Evolutionary conservation across 2,329 filamentous ascomycete genomes (phyloP), one percentile per base, ranked within the genome.

Genomic region (Didymella exigua): DNA sequence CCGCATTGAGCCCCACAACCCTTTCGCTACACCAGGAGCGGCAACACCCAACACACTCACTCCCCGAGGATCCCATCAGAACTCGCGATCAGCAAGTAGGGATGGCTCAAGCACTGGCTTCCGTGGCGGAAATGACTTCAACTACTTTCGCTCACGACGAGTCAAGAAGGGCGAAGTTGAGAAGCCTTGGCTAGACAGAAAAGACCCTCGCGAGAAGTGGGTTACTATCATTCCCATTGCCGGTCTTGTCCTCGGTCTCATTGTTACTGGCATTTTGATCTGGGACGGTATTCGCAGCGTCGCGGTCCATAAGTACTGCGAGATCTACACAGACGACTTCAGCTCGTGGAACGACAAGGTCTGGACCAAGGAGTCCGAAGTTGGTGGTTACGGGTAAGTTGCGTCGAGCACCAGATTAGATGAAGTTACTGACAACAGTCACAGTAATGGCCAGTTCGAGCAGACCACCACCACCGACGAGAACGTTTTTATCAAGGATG

Each of bases 121-220:
- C 38, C 54, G 58, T 7, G 43, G 50, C 16, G 43, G 31, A 33
- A 55, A 60, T 19, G 53, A 42, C 13, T 46, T 50, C 16, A 56
- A 50, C 13, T 68, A 88, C 76, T 93, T 93, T 70, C 87, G 87
- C 74, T 92, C 89, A 16, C 81, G 89, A 54, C 80, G 89, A 57
- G 83, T 93, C 29, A 84, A 82, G 70, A 90, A 91, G 71, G 89
- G 85, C 36, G 84, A 90, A 43, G 75, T 90, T 3, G 87, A 91
- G 71, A 88, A 90, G 76, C 89, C 90, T 11, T 95, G 91, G 91
- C 76, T 89, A 33, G 76, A 83, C n/a, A 87, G 86, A 70, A 86
- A 80, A 53, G 88, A 93, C 62, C 87, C 88, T 11, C 89, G 86
- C 72, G 89, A 93, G 80, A 95, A 91, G 78, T 95, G 90, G 90